These are phyloP conservation scores for Colletotrichum sp. DNA, from an alignment of 2,329 filamentous ascomycete genomes.

Conservation along the genomic window DNA sequence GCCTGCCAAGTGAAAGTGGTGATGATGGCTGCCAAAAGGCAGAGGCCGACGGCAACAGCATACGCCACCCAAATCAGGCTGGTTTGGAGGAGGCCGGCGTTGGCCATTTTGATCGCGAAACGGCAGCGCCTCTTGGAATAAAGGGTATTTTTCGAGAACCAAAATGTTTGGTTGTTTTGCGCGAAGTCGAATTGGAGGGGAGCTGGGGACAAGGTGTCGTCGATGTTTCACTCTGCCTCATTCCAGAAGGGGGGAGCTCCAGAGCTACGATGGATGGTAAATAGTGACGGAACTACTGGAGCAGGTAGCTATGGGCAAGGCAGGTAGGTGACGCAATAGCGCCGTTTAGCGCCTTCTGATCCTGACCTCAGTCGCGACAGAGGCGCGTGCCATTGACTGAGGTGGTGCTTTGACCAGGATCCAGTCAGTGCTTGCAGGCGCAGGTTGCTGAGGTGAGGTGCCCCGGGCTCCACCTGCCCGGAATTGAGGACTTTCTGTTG, in stretches of 20 bases:
- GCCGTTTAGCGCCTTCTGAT: background rate
- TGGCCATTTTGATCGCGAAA: constrained; percentile 34
- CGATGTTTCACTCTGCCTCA: constrained; percentile 1
- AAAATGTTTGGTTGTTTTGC: background rate
- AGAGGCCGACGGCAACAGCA: constrained; percentile 77
- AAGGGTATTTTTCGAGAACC: background rate
- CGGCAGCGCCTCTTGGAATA: background rate
- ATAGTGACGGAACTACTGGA: background rate
- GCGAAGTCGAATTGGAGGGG: background rate
- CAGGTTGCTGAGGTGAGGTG: background rate
- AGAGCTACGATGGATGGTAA: background rate
- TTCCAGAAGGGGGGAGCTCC: constrained; percentile 9
- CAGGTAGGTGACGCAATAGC: constrained; percentile 4
- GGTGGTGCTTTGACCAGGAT: background rate
- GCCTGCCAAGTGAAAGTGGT: constrained; percentile 94
- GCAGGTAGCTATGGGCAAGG: background rate
- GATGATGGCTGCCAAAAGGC: constrained; percentile 78
- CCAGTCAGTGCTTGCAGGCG: background rate
- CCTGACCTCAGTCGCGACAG: background rate
- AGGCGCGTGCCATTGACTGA: background rate
- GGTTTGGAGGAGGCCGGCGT: constrained; percentile 75
- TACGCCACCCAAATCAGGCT: constrained; percentile 96
- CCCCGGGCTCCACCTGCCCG: background rate
- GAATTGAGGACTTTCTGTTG: background rate
- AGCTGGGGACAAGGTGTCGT: background rate